Evolutionary conservation across 2,329 filamentous ascomycete species (phyloP), one percentile per base, ranked within the genome.

Genomic region (Exophiala sp.): DNA sequence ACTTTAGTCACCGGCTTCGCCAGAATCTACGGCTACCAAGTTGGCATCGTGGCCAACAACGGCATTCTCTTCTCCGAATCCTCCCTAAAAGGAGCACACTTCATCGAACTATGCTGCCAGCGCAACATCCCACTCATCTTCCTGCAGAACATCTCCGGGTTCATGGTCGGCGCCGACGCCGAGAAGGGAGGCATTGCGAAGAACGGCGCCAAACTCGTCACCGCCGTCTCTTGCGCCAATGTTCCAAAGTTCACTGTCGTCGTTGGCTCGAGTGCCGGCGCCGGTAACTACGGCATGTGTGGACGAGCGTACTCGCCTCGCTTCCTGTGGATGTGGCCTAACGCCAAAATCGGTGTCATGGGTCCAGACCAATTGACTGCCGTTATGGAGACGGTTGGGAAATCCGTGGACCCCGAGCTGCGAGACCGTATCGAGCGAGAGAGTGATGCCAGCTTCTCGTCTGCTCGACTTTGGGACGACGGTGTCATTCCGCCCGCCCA

Each of bases 271-370:
- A 91, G 87, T 69, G 94, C 94, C 61, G 92, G 92, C 54, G 92
- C 92, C 6, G 94, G 94, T 3, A 99, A 97, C 72, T 99, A 99
- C 69, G 94, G 92, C 65, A 99, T 99, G 94, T 97, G 83, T 68
- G 94, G 94, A 18, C 82, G 94, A 47, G 92, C 94, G 1, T 99
- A 96, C 72, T 84, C 83, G n/a, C 92, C 92, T 0, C 79, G 91
- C 10, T 90, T 97, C 71, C 73, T 97, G 57, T 96, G 90, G 85
- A 95, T 92, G 79, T 99, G 94, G 94, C 94, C 94, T 38, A 96
- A 95, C 64, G 91, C 94, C n/a, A 88, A 88, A 67, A 90, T 96
- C 47, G 89, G 89, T 32, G 91, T 99, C 64, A 99, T 99, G 94
- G 94, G 94, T 16, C 82, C 88, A 38, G 92, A 96, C 73, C 92